Evolutionary conservation across 495 filamentous ascomycete species (phyloP).

Genomic region (Penicillium paradoxum): DNA sequence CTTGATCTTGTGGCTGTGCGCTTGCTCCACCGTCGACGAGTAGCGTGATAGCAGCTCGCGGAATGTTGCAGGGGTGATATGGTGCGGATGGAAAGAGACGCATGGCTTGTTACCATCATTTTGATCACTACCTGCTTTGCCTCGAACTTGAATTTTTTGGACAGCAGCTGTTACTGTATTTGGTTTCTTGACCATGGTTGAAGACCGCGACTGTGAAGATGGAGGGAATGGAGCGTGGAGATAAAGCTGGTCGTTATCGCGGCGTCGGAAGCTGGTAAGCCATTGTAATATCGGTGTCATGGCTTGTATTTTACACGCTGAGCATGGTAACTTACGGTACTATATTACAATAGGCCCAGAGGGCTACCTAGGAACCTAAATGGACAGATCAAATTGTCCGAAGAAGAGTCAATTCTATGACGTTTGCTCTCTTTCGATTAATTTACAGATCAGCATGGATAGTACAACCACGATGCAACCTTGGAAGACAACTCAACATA

Average conservation of each 20-base stretch:
- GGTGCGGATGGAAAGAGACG: slow-evolving; percentile 19
- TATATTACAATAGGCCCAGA: too few species aligned
- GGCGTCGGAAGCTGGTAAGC: not conserved
- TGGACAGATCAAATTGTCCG: too few species aligned
- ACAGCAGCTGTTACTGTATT: not conserved
- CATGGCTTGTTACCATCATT: not conserved
- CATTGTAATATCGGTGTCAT: not conserved
- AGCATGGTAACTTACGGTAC: not conserved
- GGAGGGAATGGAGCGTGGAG: not conserved
- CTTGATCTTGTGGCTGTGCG: slow-evolving; percentile 20
- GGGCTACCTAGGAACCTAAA: too few species aligned
- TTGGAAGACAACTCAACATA: too few species aligned
- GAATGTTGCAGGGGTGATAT: slow-evolving; percentile 33
- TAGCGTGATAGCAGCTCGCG: slow-evolving; percentile 27
- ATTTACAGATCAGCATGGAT: too few species aligned
- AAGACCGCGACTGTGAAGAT: not conserved
- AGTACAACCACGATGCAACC: too few species aligned
- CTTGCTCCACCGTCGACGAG: slow-evolving; percentile 24
- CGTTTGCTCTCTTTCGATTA: too few species aligned
- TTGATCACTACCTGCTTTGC: not conserved
- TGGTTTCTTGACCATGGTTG: not conserved
- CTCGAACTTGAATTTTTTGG: not conserved
- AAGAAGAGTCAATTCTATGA: too few species aligned
- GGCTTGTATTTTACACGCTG: not conserved
- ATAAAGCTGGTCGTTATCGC: not conserved